A percentile compares a stretch with the other conserved stretches of the same genome.
Conservation (phyloP, 495 filamentous ascomycete species). For the Mycothermus thermophilus region DNA sequence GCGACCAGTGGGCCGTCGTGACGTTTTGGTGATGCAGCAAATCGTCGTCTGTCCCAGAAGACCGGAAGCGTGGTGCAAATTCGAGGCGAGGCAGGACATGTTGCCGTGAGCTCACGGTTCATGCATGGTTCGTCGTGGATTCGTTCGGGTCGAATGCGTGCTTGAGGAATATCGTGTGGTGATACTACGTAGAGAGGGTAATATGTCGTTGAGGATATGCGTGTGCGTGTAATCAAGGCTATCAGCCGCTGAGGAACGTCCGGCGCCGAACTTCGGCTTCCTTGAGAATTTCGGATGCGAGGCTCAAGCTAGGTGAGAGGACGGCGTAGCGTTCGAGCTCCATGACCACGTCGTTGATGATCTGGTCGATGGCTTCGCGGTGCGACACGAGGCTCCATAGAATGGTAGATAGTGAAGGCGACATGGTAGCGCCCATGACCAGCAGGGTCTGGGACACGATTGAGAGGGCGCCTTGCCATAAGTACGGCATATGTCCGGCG, state of each 20-base stretch:
- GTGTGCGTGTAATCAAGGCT: background rate
- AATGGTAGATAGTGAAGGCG: constrained; percentile 51
- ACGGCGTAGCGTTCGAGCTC: constrained; percentile 61
- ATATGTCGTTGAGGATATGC: background rate
- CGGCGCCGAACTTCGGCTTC: constrained; percentile 60
- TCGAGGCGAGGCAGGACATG: constrained; percentile 8
- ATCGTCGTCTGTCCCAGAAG: constrained; percentile 10
- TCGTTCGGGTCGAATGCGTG: too few relatives aligned
- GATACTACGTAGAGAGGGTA: background rate
- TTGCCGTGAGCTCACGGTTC: constrained; percentile 3
- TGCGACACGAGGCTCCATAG: constrained; percentile 45
- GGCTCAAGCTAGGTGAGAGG: constrained; percentile 57
- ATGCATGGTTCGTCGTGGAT: constrained; percentile 4
- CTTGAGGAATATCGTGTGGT: too few relatives aligned
- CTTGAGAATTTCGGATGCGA: constrained; percentile 63
- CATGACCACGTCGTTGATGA: constrained; percentile 59
- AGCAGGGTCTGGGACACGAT: constrained; percentile 69
- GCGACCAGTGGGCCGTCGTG: constrained; percentile 9
- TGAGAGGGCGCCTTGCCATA: constrained; percentile 72
- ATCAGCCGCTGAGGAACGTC: constrained; percentile 35
- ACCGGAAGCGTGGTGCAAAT: constrained; percentile 14
- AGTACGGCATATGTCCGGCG: constrained; percentile 73
- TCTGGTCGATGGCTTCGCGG: constrained; percentile 49
- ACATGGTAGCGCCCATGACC: constrained; percentile 76
- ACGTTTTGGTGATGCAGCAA: constrained; percentile 5